Base-by-base conservation (phyloP, 176 grass and related monocot genomes). In the Rhynchospora tenuis region DNA sequence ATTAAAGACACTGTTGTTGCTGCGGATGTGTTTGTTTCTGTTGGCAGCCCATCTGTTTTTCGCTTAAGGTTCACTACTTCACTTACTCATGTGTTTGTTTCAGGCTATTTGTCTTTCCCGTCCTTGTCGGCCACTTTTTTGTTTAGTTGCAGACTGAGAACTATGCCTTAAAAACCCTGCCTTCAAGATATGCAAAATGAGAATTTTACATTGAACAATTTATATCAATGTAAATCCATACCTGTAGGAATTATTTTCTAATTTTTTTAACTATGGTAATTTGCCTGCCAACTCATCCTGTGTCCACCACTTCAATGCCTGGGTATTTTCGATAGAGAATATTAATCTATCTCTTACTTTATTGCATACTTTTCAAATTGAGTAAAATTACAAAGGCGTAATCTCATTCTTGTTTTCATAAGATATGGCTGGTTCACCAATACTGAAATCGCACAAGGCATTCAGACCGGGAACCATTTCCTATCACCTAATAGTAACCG, bases 361-460 rank as follows among this genome's bases (percentile, higher is more conserved):
- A 5, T 44, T 24, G 23, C 4, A 14, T 48, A 48, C 24, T 50
- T 50, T 73, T 50, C 0, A 20, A 24, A 50, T 50, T 8, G 7
- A 56, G 48, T 77, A 77, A 45, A 56, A 55, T 38, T 54, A 62
- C 48, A 64, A 45, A 81, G 55, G 31, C 58, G 56, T 64, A 63
- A 59, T 82, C 28, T 17, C 23, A 50, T 82, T 54, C 59, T 63
- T 88, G 77, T 77, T 61, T 81, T 65, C 12, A 60, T 79, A 88
- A 95, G 97, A 89, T 99, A 99, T 88, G 97, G 91, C 66, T 99
- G 97, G 97, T 99, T 93, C 59, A 87, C 89, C 81, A 86, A 75
- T 86, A 74, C 81, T 71, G 91, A 99, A 74, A 85, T 85, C 44
- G 81, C 83, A 33, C 86, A 93, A 88, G 88, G 83, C 58, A 43